Evolutionary conservation across 2,329 filamentous ascomycete species (phyloP), one percentile per base, ranked within the genome.

Genomic region (Colletotrichum kahawae): DNA sequence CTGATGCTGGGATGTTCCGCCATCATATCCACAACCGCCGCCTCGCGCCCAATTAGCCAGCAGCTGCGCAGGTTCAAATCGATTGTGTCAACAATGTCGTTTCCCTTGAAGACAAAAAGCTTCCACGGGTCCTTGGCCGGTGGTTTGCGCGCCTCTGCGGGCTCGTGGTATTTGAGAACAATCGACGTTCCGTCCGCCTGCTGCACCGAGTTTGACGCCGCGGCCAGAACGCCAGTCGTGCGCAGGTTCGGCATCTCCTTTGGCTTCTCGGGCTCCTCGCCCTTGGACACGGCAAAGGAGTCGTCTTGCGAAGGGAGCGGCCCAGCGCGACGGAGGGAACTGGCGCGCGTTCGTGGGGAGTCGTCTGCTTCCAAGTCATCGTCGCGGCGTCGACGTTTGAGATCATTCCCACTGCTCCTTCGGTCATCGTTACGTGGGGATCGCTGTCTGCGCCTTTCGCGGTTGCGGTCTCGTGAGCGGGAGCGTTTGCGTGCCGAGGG

Each of bases 151-250:
- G 96, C 95, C 86, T 99, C 97, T 13, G 95, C 87, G 2, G 97
- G 97, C 84, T 99, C 97, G 85, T 98, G 95, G 84, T 99, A 99
- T 87, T 98, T 98, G 62, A 99, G 90, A 4, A 95, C 92, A 70
- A 98, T 92, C 27, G 90, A 90, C 5, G 92, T 93, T 72, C 95
- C 95, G 80, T 92, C 92, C 31, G 91, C 91, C 77, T 97, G 92
- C 9, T 92, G 92, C 21, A 93, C 84, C 3, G 91, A 88, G 83
- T 99, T 98, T 67, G 95, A 95, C 77, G 95, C 95, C 59, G 95
- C 95, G 4, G 97, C 97, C 21, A 99, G 89, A 9, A 94, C 88
- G 33, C 97, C 97, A 0, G 95, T 95, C 38, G 89, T 91, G 24
- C 90, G 91, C 84, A 94, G 98, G 84, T 98, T 99, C 54, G 96